Evolutionary conservation across 306 rosid genomes (phyloP), one percentile per base, ranked within the genome.

Genomic region (Luffa aegyptiaca): DNA sequence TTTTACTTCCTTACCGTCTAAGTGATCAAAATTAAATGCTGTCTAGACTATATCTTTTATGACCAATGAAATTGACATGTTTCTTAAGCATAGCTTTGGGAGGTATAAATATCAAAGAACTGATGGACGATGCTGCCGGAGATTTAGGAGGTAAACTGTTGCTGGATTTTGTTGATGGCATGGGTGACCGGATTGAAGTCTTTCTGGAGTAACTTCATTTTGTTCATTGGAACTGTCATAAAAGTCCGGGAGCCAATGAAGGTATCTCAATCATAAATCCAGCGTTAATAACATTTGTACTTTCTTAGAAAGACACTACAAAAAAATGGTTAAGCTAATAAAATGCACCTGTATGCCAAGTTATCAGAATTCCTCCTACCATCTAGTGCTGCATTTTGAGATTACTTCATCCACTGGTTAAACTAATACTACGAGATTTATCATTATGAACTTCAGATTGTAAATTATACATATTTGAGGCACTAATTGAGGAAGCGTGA

Each of bases 181-280:
- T 84, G 81, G 98, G 97, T 58, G 98, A 94, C 86, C 90, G 97
- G 81, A 92, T 91, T 76, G 97, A 92, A 91, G 95, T 91, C 58
- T 91, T 92, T 86, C 80, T 92, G 75, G 98, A 90, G 86, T 94
- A 83, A 89, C 85, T 14, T 31, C 56, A 73, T 73, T 31, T 45
- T 20, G 31, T 73, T 31, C 13, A 31, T 73, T 48, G 26, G 31
- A 14, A 72, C 20, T 31, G 21, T 48, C 21, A 49, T 49, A 48
- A 6, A 69, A 73, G 16, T 73, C 26, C 44, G 10, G 2, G 44
- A 72, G 77, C 7, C 3, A 72, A 48, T 26, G 26, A 72, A 73
- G 77, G 77, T 73, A 73, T 72, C 16, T 68, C 75, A 68, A 68
- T 8, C 11, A 14, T 65, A 37, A 39, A 33, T 16, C 42, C 46